Conservation (phyloP, 208 protist genomes). For the Jaenimonas drosophilae region DNA sequence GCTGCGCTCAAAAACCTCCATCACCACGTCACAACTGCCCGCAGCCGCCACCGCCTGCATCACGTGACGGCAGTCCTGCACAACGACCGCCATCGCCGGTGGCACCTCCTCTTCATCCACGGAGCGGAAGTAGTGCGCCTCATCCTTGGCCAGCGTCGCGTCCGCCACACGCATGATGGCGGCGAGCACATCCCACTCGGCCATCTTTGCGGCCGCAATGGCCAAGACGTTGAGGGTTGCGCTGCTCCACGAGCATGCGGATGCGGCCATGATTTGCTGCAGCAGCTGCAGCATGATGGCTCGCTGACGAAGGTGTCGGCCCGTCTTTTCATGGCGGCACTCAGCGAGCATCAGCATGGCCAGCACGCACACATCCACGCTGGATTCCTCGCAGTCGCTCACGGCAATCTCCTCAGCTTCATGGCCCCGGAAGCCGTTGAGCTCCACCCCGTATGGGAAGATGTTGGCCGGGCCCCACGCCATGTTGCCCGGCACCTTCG, state of each 20-base stretch:
- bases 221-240: too few relatives aligned
- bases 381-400: constrained; percentile 13
- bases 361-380: constrained; percentile 37
- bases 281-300: constrained; percentile 12
- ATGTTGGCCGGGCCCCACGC: too few relatives aligned
- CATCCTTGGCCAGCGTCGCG: not conserved
- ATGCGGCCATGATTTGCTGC: constrained; percentile 25
- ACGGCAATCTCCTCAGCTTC: too few relatives aligned
- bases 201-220: not conserved
- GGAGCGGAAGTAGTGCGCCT: constrained; percentile 29
- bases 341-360: constrained; percentile 31
- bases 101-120: constrained; percentile 45
- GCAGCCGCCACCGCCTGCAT: constrained; percentile 44
- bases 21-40: constrained; percentile 36
- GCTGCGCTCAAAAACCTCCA: constrained; percentile 42
- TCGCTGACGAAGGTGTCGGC: constrained; percentile 5
- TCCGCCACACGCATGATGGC: not conserved
- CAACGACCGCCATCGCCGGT: constrained; percentile 20
- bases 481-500: too few relatives aligned
- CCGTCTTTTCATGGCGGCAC: not conserved
- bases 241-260: too few relatives aligned
- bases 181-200: not conserved
- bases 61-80: constrained; percentile 48
- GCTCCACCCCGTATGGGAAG: too few relatives aligned
- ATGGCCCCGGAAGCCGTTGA: too few relatives aligned